Base-by-base conservation (phyloP, 1,284 basidiomycete genomes). In the Pseudozyma thailandica region DNA sequence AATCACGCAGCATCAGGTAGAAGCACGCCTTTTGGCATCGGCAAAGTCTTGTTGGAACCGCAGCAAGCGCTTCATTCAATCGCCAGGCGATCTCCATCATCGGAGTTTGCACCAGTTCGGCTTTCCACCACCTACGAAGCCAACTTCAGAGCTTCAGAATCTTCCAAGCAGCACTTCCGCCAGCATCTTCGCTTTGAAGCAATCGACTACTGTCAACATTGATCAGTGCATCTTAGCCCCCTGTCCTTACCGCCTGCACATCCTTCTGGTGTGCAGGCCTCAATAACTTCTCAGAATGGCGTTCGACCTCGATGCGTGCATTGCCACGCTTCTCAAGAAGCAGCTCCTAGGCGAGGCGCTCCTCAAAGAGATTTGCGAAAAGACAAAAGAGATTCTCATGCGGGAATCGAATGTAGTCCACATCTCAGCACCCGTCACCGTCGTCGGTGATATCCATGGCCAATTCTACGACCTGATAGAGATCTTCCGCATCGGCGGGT, bases 381-480 rank as follows among this genome's bases (percentile, higher is more conserved):
- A 81, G 63, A 80, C 80, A 8, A 82, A 82, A 45, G 82, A 83
- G 73, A 92, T 99, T 1, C 89, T 99, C 61, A 98, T 98, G 96
- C 87, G 93, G 72, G 96, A 99, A 86, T 93, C 92, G 71, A 99
- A 99, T 82, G 96, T 99, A 59, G 94, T 98, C 13, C 96, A 98
- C 82, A 92, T 99, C 76, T 91, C 90, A 66, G 92, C 94, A 1
- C 96, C 96, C n/a, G 94, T 99, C 42, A 98, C 96, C 1, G 96
- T 99, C 27, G 95, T 98, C 27, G 96, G 96, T 53, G 96, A 99
- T 83, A 98, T 99, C 54, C 95, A 99, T 84, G 95, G 94, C 8
- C 68, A 99, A 88, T 99, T 98, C 85, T 96, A 98, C 86, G 96
- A 99, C 86, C 88, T 98, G 76, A 92, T 98, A 82, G 95, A 98